Percentiles rank a stretch among this genome's conserved stretches.
Conservation (phyloP, 2,329 filamentous ascomycete species). For the Fusarium metavorans region DNA sequence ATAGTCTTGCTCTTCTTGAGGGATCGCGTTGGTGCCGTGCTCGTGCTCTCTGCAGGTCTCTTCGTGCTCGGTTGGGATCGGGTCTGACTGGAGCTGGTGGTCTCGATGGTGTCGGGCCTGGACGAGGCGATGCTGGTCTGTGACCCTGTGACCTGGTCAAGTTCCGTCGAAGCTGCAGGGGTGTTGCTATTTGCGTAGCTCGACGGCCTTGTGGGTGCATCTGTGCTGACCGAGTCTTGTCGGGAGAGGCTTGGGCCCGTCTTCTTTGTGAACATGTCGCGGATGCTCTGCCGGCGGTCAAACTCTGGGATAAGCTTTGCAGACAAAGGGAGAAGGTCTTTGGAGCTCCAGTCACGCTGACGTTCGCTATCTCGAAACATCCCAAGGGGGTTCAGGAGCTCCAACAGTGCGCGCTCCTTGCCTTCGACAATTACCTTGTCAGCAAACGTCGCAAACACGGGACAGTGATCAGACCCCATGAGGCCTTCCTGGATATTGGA, state of each 20-base stretch:
- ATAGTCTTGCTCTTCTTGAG: conserved; percentile 45
- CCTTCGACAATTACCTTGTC: conserved; percentile 68
- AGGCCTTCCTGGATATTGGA: conserved; percentile 93
- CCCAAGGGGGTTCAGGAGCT: conserved; percentile 82
- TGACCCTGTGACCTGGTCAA: not conserved
- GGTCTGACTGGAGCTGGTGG: not conserved
- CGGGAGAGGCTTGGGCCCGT: conserved; percentile 15
- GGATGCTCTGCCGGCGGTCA: conserved; percentile 84
- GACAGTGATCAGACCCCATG: conserved; percentile 96
- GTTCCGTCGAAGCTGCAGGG: not conserved
- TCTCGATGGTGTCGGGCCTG: not conserved
- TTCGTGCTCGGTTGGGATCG: conserved; percentile 22
- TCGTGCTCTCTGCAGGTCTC: conserved; percentile 22
- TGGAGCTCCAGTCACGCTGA: conserved; percentile 73
- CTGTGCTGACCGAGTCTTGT: conserved; percentile 10
- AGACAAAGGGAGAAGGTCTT: conserved; percentile 79
- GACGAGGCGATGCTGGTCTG: not conserved
- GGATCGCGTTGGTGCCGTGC: conserved; percentile 10
- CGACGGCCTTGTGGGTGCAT: not conserved
- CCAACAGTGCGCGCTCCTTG: conserved; percentile 66
- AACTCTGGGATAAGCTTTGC: conserved; percentile 91
- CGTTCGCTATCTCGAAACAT: conserved; percentile 77
- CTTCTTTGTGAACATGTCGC: conserved; percentile 83
- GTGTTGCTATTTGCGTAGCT: not conserved
- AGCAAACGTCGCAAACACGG: conserved; percentile 83